Conservation (phyloP, 176 grass and related monocot species). For the Rhynchospora tenuis region DNA sequence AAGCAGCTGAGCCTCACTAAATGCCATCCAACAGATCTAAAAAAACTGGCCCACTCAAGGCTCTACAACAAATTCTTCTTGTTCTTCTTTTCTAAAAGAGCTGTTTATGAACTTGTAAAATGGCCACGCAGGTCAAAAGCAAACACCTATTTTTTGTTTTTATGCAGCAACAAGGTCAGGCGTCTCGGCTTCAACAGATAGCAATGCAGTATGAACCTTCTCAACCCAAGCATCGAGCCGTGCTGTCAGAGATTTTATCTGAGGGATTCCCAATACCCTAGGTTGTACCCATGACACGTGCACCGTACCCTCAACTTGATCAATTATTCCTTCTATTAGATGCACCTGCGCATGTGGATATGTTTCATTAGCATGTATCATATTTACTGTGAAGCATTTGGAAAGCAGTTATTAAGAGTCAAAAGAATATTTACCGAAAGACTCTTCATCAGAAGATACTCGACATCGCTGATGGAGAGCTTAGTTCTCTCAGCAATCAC, state of each 20-base stretch:
- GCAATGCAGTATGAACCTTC: conserved; percentile 69
- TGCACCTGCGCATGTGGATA: conserved; percentile 52
- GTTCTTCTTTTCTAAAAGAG: conserved; percentile 11
- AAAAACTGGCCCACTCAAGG: background rate
- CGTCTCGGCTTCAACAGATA: conserved; percentile 83
- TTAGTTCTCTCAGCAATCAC: conserved; percentile 69
- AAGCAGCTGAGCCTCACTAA: background rate
- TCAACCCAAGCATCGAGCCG: conserved; percentile 73
- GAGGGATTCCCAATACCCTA: conserved; percentile 73
- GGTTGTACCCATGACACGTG: conserved; percentile 84
- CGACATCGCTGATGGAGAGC: conserved; percentile 70
- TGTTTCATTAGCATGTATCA: background rate
- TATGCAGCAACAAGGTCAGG: conserved; percentile 75
- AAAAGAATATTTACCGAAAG: conserved; percentile 66
- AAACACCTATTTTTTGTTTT: conserved; percentile 15
- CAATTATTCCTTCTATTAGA: conserved; percentile 95
- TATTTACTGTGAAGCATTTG: background rate
- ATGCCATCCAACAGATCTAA: conserved; percentile 12
- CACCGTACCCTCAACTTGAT: conserved; percentile 83
- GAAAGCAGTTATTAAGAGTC: conserved; percentile 11
- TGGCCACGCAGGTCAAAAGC: conserved; percentile 11
- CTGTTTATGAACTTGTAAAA: conserved; percentile 9
- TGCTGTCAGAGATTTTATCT: conserved; percentile 68
- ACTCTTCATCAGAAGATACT: conserved; percentile 94
- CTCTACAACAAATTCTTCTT: conserved; percentile 11